Percentiles rank a stretch among this genome's conserved stretches.
These are phyloP conservation scores for Strobilomyces confusus DNA, from an alignment of 768 basidiomycete genomes.

Conservation along the genomic window DNA sequence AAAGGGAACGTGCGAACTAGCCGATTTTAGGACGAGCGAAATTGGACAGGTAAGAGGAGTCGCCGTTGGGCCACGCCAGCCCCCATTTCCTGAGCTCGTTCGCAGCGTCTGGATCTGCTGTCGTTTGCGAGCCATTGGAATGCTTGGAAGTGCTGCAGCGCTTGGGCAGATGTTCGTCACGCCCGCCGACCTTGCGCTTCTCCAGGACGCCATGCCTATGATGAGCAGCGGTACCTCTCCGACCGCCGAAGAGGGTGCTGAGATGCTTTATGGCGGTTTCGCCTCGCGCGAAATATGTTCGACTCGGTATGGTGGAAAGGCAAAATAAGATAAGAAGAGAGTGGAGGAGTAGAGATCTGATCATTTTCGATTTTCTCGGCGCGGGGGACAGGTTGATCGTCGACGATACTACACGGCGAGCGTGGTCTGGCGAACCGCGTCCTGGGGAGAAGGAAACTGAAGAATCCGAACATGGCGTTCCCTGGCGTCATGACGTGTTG, in stretches of 20 bases:
- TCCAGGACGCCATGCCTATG: slow-evolving; percentile 5
- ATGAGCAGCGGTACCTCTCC: neutral
- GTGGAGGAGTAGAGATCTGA: neutral
- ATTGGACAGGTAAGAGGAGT: slow-evolving; percentile 44
- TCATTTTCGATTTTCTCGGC: slow-evolving; percentile 9
- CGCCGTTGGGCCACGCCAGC: slow-evolving; percentile 63
- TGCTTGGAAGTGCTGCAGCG: slow-evolving; percentile 16
- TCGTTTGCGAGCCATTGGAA: slow-evolving; percentile 2
- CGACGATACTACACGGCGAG: neutral
- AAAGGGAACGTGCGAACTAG: slow-evolving; percentile 34
- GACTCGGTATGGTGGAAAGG: slow-evolving; percentile 1
- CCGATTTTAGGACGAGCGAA: slow-evolving; percentile 45
- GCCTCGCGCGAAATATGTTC: slow-evolving; percentile 2
- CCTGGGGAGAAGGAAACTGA: neutral
- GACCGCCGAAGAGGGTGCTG: neutral
- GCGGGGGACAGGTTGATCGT: neutral
- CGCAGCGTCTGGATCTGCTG: neutral
- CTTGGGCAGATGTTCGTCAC: slow-evolving; percentile 8
- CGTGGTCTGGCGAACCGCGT: neutral
- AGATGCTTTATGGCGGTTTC: neutral
- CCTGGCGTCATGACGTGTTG: neutral
- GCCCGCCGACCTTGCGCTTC: slow-evolving; percentile 15
- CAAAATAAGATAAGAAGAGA: slow-evolving; percentile 11
- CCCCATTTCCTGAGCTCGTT: slow-evolving; percentile 47
- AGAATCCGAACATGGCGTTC: neutral